Evolutionary conservation across 2,329 filamentous ascomycete species (phyloP).

Genomic region (Emergomyces pasteurianus): DNA sequence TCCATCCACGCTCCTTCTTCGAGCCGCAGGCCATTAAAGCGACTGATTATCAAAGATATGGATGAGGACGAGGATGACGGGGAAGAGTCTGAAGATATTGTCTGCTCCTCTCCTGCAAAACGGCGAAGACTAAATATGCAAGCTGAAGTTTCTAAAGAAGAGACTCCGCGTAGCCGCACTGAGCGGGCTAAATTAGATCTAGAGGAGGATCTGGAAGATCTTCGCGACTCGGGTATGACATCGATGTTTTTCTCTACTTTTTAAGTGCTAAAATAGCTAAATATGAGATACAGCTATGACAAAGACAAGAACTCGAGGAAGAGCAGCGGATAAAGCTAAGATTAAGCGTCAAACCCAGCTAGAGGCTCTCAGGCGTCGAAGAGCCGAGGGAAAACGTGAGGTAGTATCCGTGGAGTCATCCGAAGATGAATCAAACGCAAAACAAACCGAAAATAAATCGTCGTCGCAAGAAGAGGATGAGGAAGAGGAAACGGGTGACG

Average conservation of each 20-base stretch:
- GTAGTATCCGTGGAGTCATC: slow-evolving; percentile 9
- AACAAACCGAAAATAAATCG: neutral
- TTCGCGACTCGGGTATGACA: slow-evolving; percentile 31
- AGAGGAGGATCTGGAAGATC: slow-evolving; percentile 33
- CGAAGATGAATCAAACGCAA: slow-evolving; percentile 15
- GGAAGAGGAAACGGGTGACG: slow-evolving; percentile 6
- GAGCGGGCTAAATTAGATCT: slow-evolving; percentile 30
- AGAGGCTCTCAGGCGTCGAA: slow-evolving; percentile 31
- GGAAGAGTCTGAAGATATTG: slow-evolving; percentile 31
- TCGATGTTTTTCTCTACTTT: neutral
- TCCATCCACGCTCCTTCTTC: slow-evolving; percentile 2
- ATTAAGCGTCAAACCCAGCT: slow-evolving; percentile 30
- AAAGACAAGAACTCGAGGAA: slow-evolving; percentile 30
- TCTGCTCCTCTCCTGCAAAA: slow-evolving; percentile 1
- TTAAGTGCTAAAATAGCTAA: slow-evolving; percentile 7
- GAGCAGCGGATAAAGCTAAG: slow-evolving; percentile 26
- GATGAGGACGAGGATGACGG: slow-evolving; percentile 27
- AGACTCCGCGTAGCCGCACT: slow-evolving; percentile 15
- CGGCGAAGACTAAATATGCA: neutral
- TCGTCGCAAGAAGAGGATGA: slow-evolving; percentile 6
- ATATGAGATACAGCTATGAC: slow-evolving; percentile 20
- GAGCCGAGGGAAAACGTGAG: slow-evolving; percentile 25
- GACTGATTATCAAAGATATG: slow-evolving; percentile 14
- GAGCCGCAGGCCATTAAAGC: slow-evolving; percentile 13
- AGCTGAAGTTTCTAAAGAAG: slow-evolving; percentile 7